Conservation (phyloP, 1,139 yeast genomes). For the Nakaseomyces kungkrabaensis region DNA sequence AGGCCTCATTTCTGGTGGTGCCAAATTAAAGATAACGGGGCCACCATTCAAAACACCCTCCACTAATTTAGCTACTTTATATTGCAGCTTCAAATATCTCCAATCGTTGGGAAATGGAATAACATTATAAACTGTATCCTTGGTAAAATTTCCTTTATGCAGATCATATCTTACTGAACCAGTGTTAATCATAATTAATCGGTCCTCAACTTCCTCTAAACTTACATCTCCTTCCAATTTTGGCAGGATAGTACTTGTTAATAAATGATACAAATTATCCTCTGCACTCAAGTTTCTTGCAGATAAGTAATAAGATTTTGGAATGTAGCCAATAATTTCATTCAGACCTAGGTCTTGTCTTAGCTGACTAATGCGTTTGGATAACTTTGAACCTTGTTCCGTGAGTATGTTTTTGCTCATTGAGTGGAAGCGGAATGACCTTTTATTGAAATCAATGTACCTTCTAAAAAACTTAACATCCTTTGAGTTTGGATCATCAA, state of each 20-base stretch:
- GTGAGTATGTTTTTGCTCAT: slow-evolving; percentile 11
- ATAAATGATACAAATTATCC: slow-evolving; percentile 49
- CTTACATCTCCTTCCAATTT: slow-evolving; percentile 34
- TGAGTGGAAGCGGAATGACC: slow-evolving; percentile 61
- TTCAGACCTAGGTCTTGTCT: slow-evolving; percentile 48
- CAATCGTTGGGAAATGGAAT: slow-evolving; percentile 82
- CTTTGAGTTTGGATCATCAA: slow-evolving; percentile 31
- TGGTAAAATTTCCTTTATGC: slow-evolving; percentile 75
- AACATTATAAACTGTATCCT: slow-evolving; percentile 70
- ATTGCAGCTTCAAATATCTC: slow-evolving; percentile 34
- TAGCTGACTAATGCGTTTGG: slow-evolving; percentile 36
- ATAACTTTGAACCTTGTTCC: slow-evolving; percentile 39
- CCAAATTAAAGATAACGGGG: slow-evolving; percentile 13
- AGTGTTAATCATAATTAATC: slow-evolving; percentile 67
- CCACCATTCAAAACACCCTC: slow-evolving; percentile 26
- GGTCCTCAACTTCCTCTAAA: slow-evolving; percentile 10
- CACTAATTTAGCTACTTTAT: slow-evolving; percentile 23
- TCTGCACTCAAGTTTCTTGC: slow-evolving; percentile 58
- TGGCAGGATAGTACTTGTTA: slow-evolving; percentile 51
- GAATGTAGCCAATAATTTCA: slow-evolving; percentile 52
- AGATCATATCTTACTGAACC: slow-evolving; percentile 87
- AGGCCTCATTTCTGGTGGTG: slow-evolving; percentile 11
- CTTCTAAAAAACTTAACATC: slow-evolving; percentile 40
- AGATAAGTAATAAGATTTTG: slow-evolving; percentile 54
- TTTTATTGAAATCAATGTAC: slow-evolving; percentile 71